Base-by-base conservation (phyloP, 2,329 filamentous ascomycete species). In the Escovopsis sp. region DNA sequence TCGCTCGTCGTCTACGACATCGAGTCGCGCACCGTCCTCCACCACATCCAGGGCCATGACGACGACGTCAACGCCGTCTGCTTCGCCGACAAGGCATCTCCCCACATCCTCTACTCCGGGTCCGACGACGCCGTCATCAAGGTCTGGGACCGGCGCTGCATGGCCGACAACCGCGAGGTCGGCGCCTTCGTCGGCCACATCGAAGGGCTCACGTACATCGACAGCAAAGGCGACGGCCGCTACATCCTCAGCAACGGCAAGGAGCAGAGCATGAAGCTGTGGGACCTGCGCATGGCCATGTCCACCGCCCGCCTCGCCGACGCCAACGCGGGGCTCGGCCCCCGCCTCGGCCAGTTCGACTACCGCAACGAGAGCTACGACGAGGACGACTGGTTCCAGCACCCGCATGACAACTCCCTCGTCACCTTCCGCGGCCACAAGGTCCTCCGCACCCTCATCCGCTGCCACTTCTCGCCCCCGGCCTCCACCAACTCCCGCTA, bases 31-130 rank as follows among this genome's bases (percentile, higher is more conserved):
- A 69, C 70, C 31, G 73, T 82, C 1, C 68, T 92, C 23, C 73
- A 94, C 37, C 71, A 76, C 33, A 73, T 94, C 18, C 63, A 66
- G 13, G 87, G 85, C 1, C 90, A 98, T 50, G 63, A 73, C 4
- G 75, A 92, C 46, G 86, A 98, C 53, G 88, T 96, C 36, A 98
- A 96, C 48, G 90, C 90, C 4, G 90, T 98, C 1, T 94, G 87
- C 56, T 96, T 93, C 49, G 90, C 86, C 1, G 87, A 96, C 56
- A 77, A 76, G 41, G 71, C 72, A 21, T 92, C 84, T 0, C 88
- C 90, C 1, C 87, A 98, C 52, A 88, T 96, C 41, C 66, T 98
- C 3, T 96, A 94, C 58, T 94, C 87, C 1, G 90, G 90, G 15
- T 94, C 86, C 0, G 90, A 98, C 51, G 90, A 98, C 51, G 79